Base-by-base conservation (phyloP, 495 filamentous ascomycete species). In the Penicillium lagena region DNA sequence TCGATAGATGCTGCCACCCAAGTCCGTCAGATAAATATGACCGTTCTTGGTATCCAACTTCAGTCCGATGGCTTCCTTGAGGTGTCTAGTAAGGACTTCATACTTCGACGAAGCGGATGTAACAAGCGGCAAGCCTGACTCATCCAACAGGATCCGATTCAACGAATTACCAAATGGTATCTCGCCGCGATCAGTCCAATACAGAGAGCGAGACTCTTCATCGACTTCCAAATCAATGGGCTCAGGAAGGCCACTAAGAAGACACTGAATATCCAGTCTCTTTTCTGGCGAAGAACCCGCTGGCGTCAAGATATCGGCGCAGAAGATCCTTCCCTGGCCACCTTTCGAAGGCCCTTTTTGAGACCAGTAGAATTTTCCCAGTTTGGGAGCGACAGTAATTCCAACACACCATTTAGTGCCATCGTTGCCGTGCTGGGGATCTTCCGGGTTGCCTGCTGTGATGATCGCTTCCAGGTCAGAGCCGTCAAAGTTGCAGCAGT, bases 141-240 rank as follows among this genome's bases (percentile, higher is more conserved):
- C 38, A 40, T 50, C 46, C 15, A 67, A 42, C 1, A n/a, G 30
- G 7, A 53, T 15, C 7, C 53, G 44, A 53, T 73, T 74, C 47
- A 80, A 42, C 28, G 63, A 71, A 45, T 74, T 75, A 0, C 76
- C 74, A 7, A 55, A 39, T 0, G 71, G 73, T 9, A 67, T 44
- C 50, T 77, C 75, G 7, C 77, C 77, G 17, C 75, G 66, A 50
- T 79, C 75, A 2, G 76, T 77, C 77, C 75, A 78, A 53, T 76
- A 80, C 14, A 79, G 56, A 3, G 45, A 52, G 5, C 45, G 33
- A 14, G 51, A 42, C 0, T 58, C 46, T 29, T 66, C 64, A 31
- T 78, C 69, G 7, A 78, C 40, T 17, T 71, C 67, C 4, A 80
- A 54, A 51, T 79, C 72, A 47, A 78, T 73, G 1, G 71, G 70